Percentiles rank a stretch among this genome's conserved stretches.
These are phyloP conservation scores for Phaeosphaeriaceae sp. DNA, from an alignment of 2,329 filamentous ascomycete species.

Conservation along the genomic window DNA sequence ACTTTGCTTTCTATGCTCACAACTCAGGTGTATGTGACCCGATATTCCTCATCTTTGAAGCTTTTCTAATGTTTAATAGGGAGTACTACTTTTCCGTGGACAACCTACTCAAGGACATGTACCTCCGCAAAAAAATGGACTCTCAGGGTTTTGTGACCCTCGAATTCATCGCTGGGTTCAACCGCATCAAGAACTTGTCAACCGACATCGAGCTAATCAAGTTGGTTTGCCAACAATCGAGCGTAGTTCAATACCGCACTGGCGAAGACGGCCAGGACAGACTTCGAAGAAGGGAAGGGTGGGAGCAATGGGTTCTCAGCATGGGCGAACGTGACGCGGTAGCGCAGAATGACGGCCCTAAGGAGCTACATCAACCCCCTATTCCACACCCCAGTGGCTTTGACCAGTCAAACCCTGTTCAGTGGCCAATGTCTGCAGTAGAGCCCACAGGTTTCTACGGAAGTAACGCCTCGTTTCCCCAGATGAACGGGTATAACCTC, in stretches of 20 bases:
- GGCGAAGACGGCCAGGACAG: slow-evolving; percentile 81
- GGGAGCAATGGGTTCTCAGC: slow-evolving; percentile 79
- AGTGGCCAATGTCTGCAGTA: slow-evolving; percentile 36
- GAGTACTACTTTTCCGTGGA: slow-evolving; percentile 98
- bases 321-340: slow-evolving; percentile 73
- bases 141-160: slow-evolving; percentile 89
- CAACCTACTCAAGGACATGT: slow-evolving; percentile 93
- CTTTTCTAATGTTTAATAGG: slow-evolving; percentile 56
- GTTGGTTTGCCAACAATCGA: slow-evolving; percentile 74
- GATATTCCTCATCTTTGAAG: neutral
- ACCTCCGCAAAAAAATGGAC: slow-evolving; percentile 89
- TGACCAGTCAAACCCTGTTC: slow-evolving; percentile 36
- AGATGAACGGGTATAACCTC: slow-evolving; percentile 39
- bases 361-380: slow-evolving; percentile 51
- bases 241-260: slow-evolving; percentile 73
- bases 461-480: slow-evolving; percentile 32
- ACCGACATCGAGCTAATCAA: slow-evolving; percentile 76
- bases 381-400: slow-evolving; percentile 47
- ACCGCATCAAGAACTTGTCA: slow-evolving; percentile 76
- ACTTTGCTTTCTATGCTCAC: slow-evolving; percentile 64
- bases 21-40: slow-evolving; percentile 60
- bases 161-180: slow-evolving; percentile 81
- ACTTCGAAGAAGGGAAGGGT: slow-evolving; percentile 75
- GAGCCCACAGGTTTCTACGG: slow-evolving; percentile 27
- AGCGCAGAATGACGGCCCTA: slow-evolving; percentile 76